These are phyloP conservation scores for Cryphonectria nitschkei DNA, from an alignment of 2,329 filamentous ascomycete genomes.

Conservation along the genomic window DNA sequence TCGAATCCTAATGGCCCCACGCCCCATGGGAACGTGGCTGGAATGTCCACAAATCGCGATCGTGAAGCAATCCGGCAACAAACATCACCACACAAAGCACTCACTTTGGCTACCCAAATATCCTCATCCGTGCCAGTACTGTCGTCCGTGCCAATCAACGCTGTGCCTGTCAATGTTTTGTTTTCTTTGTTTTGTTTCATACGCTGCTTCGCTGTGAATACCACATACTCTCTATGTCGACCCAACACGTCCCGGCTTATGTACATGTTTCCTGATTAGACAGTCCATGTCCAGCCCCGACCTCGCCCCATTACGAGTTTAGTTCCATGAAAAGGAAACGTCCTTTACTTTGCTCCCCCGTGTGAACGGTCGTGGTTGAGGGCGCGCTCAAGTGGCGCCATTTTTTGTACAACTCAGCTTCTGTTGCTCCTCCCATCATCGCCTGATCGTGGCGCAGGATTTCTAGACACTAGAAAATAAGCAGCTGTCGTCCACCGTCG, in stretches of 20 bases:
- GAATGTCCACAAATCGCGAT: conserved; percentile 1
- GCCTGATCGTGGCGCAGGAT: conserved; percentile 1
- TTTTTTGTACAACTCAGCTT: conserved; percentile 19
- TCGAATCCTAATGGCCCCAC: background rate
- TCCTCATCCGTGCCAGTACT: background rate
- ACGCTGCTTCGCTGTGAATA: conserved; percentile 2
- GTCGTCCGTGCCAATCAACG: background rate
- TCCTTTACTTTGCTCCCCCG: background rate
- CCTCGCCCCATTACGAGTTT: background rate
- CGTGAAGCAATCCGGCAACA: background rate
- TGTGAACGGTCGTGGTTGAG: background rate
- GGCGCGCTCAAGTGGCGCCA: background rate
- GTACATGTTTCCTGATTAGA: conserved; percentile 13
- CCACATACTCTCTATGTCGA: conserved; percentile 8
- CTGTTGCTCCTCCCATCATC: conserved; percentile 16
- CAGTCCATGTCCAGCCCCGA: background rate
- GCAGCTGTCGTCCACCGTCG: conserved; percentile 17
- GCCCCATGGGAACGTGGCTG: background rate
- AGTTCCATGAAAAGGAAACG: background rate
- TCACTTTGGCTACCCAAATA: background rate
- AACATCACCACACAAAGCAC: background rate
- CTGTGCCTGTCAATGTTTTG: background rate
- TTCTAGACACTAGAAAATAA: conserved; percentile 26
- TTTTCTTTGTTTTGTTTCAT: background rate
- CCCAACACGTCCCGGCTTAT: conserved; percentile 3